Base-by-base conservation (phyloP, 495 filamentous ascomycete genomes). In the Aspergillus saccharolyticus region DNA sequence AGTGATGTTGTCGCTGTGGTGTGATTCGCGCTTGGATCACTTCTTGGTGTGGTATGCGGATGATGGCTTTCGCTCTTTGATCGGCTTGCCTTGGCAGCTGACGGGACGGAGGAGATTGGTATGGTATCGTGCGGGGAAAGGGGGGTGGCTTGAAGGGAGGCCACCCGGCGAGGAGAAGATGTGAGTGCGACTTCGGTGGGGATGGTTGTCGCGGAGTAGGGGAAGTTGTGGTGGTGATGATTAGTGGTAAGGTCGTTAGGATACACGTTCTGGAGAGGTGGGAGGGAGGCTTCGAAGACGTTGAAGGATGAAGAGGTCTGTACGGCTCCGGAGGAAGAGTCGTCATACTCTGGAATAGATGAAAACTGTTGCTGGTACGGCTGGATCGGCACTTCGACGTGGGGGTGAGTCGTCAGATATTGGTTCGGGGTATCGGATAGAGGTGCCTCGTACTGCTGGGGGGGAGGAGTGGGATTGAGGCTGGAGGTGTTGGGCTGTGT, bases 121-220 rank as follows among this genome's bases (percentile, higher is more conserved):
- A 74, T 66, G 1, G 74, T 77, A 44, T 77, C 74, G 48, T 76
- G 73, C 5, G 74, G 72, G 2, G 74, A 77, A 43, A 59, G 63
- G 12, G 52, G 43, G 18, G 54, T 47, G 0, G 52, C 56, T 50
- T 75, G 66, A 44, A 68, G 59, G n/a, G 71, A 67, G 16, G 66
- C 65, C 18, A 63, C 63, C 19, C 66, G 54, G 47, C 64, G 62
- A 4, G 52, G 15, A 1, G 54, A 17, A 8, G 50, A 52, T 22
- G 66, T 66, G 0, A 63, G 67, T 14, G 54, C 25, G 7, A 44
- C 30, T 22, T 65, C 62, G 8, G 42, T 60, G 1, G 50, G 58
- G 6, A 60, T 9, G 48, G 22, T 54, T 12, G 4, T 19, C 25
- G 33, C 50, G 55, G 58, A 42, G 44, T 57, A 14, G 55, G 54